Evolutionary conservation across 1,139 yeast genomes (phyloP).

Genomic region (Suhomyces chickasaworum): DNA sequence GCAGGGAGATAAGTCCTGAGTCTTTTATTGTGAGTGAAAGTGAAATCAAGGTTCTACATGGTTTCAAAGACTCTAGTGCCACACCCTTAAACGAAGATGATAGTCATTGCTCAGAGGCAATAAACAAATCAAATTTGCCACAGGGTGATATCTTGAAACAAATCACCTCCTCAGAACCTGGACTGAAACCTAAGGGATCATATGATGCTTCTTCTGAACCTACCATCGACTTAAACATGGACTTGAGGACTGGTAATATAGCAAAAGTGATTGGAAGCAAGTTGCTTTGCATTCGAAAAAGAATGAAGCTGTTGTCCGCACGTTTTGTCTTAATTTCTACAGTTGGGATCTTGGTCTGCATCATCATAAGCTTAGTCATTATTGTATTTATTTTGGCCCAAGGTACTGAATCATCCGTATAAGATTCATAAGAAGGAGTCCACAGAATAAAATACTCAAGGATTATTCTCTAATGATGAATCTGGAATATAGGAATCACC

Average conservation of each 20-base stretch:
- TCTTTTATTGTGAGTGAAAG: too few relatives aligned
- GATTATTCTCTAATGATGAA: background rate
- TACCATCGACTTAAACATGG: too few relatives aligned
- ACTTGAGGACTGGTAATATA: too few relatives aligned
- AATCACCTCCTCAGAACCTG: too few relatives aligned
- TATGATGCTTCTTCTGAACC: too few relatives aligned
- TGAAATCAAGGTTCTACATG: too few relatives aligned
- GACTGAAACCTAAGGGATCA: too few relatives aligned
- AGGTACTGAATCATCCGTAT: background rate
- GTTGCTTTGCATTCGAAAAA: background rate
- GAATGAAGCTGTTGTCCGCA: background rate
- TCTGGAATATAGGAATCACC: background rate
- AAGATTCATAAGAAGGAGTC: background rate
- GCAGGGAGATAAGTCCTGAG: too few relatives aligned
- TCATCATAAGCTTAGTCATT: background rate
- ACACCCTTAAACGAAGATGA: too few relatives aligned
- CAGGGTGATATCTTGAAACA: background rate
- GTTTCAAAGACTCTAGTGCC: too few relatives aligned
- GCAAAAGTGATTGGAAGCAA: too few relatives aligned
- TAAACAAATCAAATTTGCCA: background rate
- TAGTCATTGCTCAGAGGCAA: too few relatives aligned
- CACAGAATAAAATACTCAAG: background rate
- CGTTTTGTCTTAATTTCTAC: background rate
- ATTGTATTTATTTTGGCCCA: background rate
- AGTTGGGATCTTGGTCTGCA: background rate